A percentile compares a stretch with the other conserved stretches of the same genome.
These are phyloP conservation scores for Penicillium herquei DNA, from an alignment of 495 filamentous ascomycete species.

Conservation along the genomic window DNA sequence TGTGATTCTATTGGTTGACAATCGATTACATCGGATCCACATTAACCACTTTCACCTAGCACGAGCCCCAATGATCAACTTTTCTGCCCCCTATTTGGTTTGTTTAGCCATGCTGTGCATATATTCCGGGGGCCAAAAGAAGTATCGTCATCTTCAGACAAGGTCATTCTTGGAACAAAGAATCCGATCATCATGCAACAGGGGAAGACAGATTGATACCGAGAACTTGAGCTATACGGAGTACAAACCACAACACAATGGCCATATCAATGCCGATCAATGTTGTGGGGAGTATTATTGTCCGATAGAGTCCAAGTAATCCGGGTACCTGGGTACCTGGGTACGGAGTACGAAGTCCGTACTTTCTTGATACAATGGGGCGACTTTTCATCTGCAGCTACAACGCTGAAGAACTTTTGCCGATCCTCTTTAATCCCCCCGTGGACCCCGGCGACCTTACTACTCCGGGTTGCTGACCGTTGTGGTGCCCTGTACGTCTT, in stretches of 20 bases:
- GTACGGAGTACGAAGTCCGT: neutral
- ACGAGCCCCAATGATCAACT: constrained; percentile 1
- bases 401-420: neutral
- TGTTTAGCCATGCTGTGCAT: neutral
- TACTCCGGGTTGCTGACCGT: constrained; percentile 6
- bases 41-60: neutral
- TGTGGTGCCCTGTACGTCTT: constrained; percentile 1
- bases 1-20: constrained; percentile 3
- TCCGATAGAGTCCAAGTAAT: too few species aligned
- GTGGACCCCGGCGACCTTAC: neutral
- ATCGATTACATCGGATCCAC: neutral
- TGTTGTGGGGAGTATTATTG: too few species aligned
- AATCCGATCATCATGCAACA: too few species aligned
- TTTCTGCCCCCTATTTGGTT: constrained; percentile 6
- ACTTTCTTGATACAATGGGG: neutral
- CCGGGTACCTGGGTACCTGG: too few species aligned
- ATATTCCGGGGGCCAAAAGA: neutral
- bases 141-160: neutral
- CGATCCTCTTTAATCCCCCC: neutral
- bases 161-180: neutral
- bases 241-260: too few species aligned
- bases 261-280: too few species aligned
- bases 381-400: neutral
- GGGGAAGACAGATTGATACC: too few species aligned
- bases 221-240: too few species aligned